These are phyloP conservation scores for Panellus pusillus DNA, from an alignment of 768 basidiomycete genomes.

Conservation along the genomic window DNA sequence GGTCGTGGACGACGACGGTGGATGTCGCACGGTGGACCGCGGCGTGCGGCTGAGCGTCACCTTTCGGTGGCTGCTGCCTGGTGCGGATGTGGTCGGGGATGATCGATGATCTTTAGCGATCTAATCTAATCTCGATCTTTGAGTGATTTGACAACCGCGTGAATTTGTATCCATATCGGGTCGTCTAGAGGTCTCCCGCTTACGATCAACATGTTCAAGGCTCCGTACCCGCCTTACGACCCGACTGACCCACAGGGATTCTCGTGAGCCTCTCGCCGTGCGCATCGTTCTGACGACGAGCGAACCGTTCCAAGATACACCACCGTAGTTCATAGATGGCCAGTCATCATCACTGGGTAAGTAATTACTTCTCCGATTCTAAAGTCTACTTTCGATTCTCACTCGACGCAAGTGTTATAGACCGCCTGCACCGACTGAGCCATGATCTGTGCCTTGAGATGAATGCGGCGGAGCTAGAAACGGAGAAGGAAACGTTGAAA, in stretches of 20 bases:
- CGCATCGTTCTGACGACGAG: neutral
- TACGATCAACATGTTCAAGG: constrained; percentile 33
- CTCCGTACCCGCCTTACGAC: constrained; percentile 71
- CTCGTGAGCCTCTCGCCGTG: constrained; percentile 44
- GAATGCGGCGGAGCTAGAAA: constrained; percentile 20
- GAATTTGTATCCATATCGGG: too few species aligned
- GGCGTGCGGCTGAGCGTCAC: constrained; percentile 76
- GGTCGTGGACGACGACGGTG: constrained; percentile 38
- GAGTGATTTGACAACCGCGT: too few species aligned
- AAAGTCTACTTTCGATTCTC: too few species aligned
- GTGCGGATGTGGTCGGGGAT: constrained; percentile 75
- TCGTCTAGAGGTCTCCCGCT: neutral
- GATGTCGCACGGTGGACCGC: constrained; percentile 46
- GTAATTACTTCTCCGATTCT: neutral
- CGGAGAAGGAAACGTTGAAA: constrained; percentile 28
- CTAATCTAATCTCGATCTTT: too few species aligned
- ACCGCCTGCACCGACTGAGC: constrained; percentile 68
- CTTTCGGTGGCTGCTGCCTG: constrained; percentile 82
- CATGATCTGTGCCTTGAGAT: constrained; percentile 50
- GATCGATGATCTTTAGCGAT: too few species aligned
- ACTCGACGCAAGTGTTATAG: constrained; percentile 48
- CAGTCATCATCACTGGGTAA: constrained; percentile 71
- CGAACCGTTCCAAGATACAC: constrained; percentile 53
- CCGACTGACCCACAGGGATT: constrained; percentile 71
- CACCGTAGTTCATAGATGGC: constrained; percentile 79